Conservation (phyloP, 2,329 filamentous ascomycete genomes). For the Davidsoniella eucalypti region DNA sequence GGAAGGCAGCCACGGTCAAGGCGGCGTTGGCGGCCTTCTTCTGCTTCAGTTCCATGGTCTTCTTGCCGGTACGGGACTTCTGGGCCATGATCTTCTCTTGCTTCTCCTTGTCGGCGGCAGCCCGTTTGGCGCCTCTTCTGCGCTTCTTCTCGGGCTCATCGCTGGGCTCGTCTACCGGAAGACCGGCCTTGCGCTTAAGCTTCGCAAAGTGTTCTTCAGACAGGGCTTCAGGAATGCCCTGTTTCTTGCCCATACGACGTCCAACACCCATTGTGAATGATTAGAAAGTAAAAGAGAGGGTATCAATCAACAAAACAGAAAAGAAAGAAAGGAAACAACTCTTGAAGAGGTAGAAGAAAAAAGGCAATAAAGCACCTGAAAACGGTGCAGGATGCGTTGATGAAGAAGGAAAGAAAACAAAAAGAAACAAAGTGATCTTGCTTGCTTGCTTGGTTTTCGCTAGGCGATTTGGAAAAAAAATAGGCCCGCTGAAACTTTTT, state of each 20-base stretch:
- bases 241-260: conserved; percentile 90
- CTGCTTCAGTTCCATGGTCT: conserved; percentile 18
- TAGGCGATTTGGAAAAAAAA: conserved; percentile 8
- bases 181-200: conserved; percentile 68
- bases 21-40: conserved; percentile 21
- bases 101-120: conserved; percentile 14
- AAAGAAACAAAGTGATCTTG: too few species aligned
- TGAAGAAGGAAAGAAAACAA: not conserved
- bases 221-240: conserved; percentile 69
- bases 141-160: conserved; percentile 49
- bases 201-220: conserved; percentile 66
- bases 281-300: not conserved
- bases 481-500: conserved; percentile 26
- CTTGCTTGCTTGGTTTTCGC: not conserved
- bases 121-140: conserved; percentile 21
- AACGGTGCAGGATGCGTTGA: conserved; percentile 7
- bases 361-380: not conserved
- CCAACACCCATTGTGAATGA: conserved; percentile 60
- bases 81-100: conserved; percentile 16
- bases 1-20: conserved; percentile 15
- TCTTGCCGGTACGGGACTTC: conserved; percentile 20
- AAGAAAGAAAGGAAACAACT: not conserved
- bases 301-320: not conserved
- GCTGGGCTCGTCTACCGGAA: conserved; percentile 43
- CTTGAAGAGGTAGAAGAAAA: not conserved